A percentile compares a stretch with the other conserved stretches of the same genome.
phyloP scores from a whole-genome alignment of 257 asterid species.

The Voacanga thouarsii region DNA sequence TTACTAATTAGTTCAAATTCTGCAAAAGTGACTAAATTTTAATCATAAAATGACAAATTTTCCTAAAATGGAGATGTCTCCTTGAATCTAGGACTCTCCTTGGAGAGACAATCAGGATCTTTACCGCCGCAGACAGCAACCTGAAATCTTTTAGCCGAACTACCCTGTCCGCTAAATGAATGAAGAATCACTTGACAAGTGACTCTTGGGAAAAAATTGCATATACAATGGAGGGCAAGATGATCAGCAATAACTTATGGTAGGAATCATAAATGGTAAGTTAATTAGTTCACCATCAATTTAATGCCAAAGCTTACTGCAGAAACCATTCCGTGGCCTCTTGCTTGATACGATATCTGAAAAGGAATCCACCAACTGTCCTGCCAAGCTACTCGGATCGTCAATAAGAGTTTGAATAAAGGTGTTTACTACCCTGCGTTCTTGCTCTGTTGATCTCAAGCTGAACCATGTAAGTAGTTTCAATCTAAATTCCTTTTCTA shows the following conservation, averaged over 20 bases:
- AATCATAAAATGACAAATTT: constrained; percentile 14
- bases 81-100: constrained; percentile 9
- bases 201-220: constrained; percentile 25
- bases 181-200: constrained; percentile 22
- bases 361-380: constrained; percentile 59
- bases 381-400: constrained; percentile 76
- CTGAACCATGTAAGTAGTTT: constrained; percentile 93
- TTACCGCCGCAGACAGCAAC: constrained; percentile 11
- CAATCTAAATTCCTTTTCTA: constrained; percentile 69
- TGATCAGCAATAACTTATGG: constrained; percentile 22
- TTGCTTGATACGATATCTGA: constrained; percentile 40
- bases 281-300: constrained; percentile 13
- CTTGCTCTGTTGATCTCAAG: constrained; percentile 84
- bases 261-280: constrained; percentile 17
- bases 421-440: constrained; percentile 83
- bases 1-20: constrained; percentile 11
- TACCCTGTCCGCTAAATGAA: constrained; percentile 22
- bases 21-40: constrained; percentile 5
- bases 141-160: constrained; percentile 12
- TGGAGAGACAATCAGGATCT: constrained; percentile 12
- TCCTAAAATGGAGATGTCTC: constrained; percentile 14
- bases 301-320: constrained; percentile 50
- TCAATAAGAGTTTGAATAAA: constrained; percentile 74
- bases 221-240: constrained; percentile 26
- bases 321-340: constrained; percentile 47